These are phyloP conservation scores for Mycosphaerella sp. DNA, from an alignment of 2,329 filamentous ascomycete genomes.

Conservation along the genomic window DNA sequence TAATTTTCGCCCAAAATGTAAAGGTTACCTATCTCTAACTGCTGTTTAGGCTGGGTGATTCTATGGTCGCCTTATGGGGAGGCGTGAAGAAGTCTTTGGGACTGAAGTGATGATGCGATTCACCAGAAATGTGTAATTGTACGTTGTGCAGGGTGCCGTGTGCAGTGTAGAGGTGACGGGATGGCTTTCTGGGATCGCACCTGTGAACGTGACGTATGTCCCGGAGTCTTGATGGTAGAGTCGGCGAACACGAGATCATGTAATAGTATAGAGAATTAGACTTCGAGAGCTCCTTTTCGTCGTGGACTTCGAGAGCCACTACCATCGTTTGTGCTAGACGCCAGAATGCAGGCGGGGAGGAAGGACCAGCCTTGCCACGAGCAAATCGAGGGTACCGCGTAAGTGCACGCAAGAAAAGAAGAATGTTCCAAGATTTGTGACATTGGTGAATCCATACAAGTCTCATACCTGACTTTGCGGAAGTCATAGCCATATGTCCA, in stretches of 20 bases:
- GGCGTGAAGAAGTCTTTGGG: slow-evolving; percentile 14
- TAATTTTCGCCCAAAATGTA: neutral
- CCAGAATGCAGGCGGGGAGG: no score
- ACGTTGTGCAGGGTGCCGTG: neutral
- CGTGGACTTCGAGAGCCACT: no score
- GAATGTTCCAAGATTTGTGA: neutral
- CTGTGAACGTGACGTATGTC: no score
- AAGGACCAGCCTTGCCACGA: no score
- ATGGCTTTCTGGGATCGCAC: no score
- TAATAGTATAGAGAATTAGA: no score
- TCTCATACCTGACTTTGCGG: neutral
- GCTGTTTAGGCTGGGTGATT: slow-evolving; percentile 16
- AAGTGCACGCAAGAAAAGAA: slow-evolving; percentile 6
- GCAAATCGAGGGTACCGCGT: neutral
- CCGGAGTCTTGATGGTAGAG: no score
- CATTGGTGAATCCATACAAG: slow-evolving; percentile 4
- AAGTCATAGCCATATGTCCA: neutral
- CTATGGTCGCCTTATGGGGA: slow-evolving; percentile 16
- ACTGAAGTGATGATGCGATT: neutral
- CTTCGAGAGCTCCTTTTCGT: no score
- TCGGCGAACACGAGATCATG: no score
- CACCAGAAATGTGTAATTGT: neutral
- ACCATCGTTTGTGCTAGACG: no score
- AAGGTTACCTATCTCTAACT: neutral
- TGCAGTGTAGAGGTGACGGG: neutral